phyloP scores from a whole-genome alignment of 495 filamentous ascomycete genomes.

The Astrocystis sublimbata region DNA sequence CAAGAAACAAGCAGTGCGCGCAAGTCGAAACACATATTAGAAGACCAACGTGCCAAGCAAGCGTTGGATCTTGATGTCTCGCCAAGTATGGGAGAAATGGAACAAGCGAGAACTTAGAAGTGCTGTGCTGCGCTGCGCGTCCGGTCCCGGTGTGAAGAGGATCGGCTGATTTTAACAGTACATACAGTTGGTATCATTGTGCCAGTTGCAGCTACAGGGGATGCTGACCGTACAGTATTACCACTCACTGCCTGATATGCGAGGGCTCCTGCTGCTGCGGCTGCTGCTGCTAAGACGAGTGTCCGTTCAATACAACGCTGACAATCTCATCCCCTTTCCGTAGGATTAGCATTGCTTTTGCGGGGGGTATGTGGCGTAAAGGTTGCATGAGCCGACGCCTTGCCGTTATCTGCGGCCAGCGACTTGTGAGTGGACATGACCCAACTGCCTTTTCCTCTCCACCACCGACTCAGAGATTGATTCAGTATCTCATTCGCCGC shows the following conservation, averaged over 20 bases:
- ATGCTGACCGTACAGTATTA: slow-evolving; percentile 7
- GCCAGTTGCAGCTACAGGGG: neutral
- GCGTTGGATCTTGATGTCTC: slow-evolving; percentile 13
- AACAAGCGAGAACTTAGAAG: too few relatives aligned
- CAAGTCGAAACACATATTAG: slow-evolving; percentile 12
- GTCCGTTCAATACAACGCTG: neutral
- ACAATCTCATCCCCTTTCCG: neutral
- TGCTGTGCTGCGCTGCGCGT: too few relatives aligned
- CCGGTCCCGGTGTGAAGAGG: neutral
- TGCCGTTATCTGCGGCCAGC: slow-evolving; percentile 14
- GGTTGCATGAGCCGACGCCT: slow-evolving; percentile 7
- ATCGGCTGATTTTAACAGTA: slow-evolving; percentile 1
- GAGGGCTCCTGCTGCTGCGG: slow-evolving; percentile 5
- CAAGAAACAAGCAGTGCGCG: neutral
- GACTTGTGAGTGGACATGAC: neutral
- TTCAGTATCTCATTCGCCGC: neutral
- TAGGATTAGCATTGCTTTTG: slow-evolving; percentile 10
- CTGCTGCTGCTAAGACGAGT: slow-evolving; percentile 12
- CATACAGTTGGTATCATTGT: too few relatives aligned
- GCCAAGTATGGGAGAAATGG: slow-evolving; percentile 1
- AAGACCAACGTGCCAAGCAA: slow-evolving; percentile 11
- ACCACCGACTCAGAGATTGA: neutral
- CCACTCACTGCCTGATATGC: neutral
- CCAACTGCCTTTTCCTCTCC: slow-evolving; percentile 17
- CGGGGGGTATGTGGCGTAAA: slow-evolving; percentile 8